Evolutionary conservation across 2,329 filamentous ascomycete species (phyloP), one percentile per base, ranked within the genome.

Genomic region (Fusarium sp.): DNA sequence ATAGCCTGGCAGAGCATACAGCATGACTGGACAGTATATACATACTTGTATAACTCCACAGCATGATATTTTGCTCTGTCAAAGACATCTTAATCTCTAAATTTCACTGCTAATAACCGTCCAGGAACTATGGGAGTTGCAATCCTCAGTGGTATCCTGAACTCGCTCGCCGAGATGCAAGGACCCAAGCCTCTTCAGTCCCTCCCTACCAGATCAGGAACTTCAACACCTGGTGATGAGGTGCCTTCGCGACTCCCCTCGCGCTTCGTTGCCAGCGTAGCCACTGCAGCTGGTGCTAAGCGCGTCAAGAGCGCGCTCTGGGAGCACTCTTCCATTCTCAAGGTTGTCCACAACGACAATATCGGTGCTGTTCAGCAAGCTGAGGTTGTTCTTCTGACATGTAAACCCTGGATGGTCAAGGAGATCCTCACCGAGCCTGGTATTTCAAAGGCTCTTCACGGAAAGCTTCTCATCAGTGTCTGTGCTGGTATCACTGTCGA

Each of bases 121-220:
- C 51, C 71, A 94, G 91, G 92, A 68, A 94, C 89, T 52, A 92
- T 97, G 88, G 93, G 93, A 60, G 92, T 92, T 62, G 92, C 92
- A 58, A 94, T 97, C 70, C 86, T 96, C 57, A 89, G 87, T 54
- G 93, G 93, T 67, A 90, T 97, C 74, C 86, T 96, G 70, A 83
- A 87, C 62, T 92, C 91, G 12, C 85, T 96, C 43, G 81, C 82
- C 38, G 84, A 80, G 68, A 80, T 84, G 76, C 82, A 82, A 54
- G 81, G 77, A 23, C 80, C 79, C 49, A 79, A 79, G 67, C 84
- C 78, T 68, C 80, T 82, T 46, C 82, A 81, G 74, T 78, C 75
- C 49, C 80, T 63, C 15, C 63, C 73, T 36, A n/a, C 34, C 28
- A 68, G 78, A 32, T 80, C 83, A 4, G 78, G 81, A 60, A 75